These are phyloP conservation scores for Aaosphaeria arxii DNA, from an alignment of 2,329 filamentous ascomycete species.

Conservation along the genomic window DNA sequence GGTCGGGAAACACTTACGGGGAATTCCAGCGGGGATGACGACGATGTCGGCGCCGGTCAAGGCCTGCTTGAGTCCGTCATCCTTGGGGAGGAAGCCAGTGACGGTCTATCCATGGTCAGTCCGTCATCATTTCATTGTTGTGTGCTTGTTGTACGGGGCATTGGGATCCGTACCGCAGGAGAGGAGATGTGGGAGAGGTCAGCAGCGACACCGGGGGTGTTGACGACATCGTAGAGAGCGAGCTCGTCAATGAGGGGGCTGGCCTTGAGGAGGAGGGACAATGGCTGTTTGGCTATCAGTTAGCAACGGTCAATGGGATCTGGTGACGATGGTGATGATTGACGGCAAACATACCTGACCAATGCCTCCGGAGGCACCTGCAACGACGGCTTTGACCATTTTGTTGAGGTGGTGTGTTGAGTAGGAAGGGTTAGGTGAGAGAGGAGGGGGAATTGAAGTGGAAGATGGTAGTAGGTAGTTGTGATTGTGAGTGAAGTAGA, in stretches of 20 bases:
- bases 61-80: conserved; percentile 79
- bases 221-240: conserved; percentile 98
- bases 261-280: conserved; percentile 94
- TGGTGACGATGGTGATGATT: not conserved
- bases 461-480: not conserved
- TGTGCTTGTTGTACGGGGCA: no score
- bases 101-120: conserved; percentile 56
- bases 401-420: conserved; percentile 17
- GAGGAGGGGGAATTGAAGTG: not conserved
- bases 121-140: no score
- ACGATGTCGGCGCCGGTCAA: conserved; percentile 94
- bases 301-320: not conserved
- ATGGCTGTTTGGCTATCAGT: conserved; percentile 59
- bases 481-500: not conserved
- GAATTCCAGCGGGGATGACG: conserved; percentile 96
- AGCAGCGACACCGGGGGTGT: conserved; percentile 92
- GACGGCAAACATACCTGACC: conserved; percentile 66
- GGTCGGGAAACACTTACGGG: conserved; percentile 58
- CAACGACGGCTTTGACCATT: conserved; percentile 59
- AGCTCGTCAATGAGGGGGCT: conserved; percentile 87
- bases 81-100: conserved; percentile 80
- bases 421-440: not conserved
- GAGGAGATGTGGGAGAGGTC: conserved; percentile 98
- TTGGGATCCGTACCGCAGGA: conserved; percentile 60
- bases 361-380: conserved; percentile 97